A percentile compares a stretch with the other conserved stretches of the same genome.
These are phyloP conservation scores for Tilletia setariae DNA, from an alignment of 1,284 basidiomycete species.

Conservation along the genomic window DNA sequence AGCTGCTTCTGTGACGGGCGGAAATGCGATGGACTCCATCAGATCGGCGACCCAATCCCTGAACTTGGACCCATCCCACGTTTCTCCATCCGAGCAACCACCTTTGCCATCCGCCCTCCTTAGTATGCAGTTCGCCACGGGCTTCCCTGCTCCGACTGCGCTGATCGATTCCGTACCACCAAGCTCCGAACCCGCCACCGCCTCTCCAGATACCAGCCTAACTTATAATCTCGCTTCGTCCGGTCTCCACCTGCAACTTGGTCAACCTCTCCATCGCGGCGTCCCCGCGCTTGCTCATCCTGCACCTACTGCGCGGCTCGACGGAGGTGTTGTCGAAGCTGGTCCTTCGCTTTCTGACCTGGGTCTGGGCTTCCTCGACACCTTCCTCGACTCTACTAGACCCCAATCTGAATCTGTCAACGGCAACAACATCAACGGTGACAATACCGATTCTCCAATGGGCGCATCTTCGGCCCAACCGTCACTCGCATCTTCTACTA, in stretches of 20 bases:
- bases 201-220: not conserved
- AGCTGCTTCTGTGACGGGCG: too few species aligned
- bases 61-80: too few species aligned
- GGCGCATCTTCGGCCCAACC: not conserved
- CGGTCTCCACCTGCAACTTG: not conserved
- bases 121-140: too few species aligned
- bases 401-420: too few species aligned
- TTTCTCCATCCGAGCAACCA: too few species aligned
- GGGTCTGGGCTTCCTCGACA: conserved; percentile 5
- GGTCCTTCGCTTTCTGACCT: not conserved
- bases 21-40: too few species aligned
- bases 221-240: not conserved
- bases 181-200: not conserved
- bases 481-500: too few species aligned
- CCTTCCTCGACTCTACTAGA: not conserved
- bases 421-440: too few species aligned
- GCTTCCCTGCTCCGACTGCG: too few species aligned
- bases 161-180: too few species aligned
- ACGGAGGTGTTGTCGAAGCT: not conserved
- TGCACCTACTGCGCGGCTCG: not conserved
- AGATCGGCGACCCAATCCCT: too few species aligned
- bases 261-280: not conserved
- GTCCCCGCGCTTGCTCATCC: not conserved
- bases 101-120: too few species aligned
- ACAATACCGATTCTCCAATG: not conserved